Percentiles rank a stretch among this genome's conserved stretches.
Evolutionary conservation across 73 alveolate species (phyloP).

Genomic region (Effrenium voratum): DNA sequence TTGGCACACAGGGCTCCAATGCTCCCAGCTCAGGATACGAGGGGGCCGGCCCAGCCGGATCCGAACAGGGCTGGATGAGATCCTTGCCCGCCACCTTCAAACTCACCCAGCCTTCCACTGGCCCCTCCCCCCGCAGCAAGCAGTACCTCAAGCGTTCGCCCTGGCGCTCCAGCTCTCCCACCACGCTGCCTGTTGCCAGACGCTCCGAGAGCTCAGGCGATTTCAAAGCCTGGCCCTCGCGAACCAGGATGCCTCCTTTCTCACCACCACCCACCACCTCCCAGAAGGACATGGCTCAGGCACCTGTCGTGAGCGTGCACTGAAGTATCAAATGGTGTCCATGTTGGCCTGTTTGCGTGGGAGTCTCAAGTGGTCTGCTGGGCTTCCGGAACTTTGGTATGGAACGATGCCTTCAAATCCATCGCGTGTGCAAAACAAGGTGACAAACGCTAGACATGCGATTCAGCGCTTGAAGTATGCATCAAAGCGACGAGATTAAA

Average conservation of each 20-base stretch:
- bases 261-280: conserved; percentile 27
- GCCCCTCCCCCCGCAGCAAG: conserved; percentile 33
- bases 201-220: conserved; percentile 23
- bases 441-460: no score
- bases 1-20: conserved; percentile 19
- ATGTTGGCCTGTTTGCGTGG: no score
- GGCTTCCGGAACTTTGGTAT: no score
- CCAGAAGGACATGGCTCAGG: conserved; percentile 25
- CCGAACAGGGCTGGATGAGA: conserved; percentile 27
- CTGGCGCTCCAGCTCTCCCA: conserved; percentile 28
- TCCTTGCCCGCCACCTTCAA: conserved; percentile 47
- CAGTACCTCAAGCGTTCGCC: conserved; percentile 52
- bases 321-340: no score
- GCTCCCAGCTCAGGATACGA: no score
- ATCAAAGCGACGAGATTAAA: no score
- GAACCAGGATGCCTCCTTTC: conserved; percentile 33
- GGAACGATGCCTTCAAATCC: no score
- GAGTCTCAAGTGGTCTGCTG: no score
- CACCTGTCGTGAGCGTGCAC: no score
- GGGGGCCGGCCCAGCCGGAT: background rate
- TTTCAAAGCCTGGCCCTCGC: conserved; percentile 22
- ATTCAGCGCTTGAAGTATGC: no score
- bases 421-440: no score
- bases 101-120: conserved; percentile 44
- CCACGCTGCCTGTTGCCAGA: background rate